phyloP scores from a whole-genome alignment of 257 asterid species.

The Perilla frutescens region DNA sequence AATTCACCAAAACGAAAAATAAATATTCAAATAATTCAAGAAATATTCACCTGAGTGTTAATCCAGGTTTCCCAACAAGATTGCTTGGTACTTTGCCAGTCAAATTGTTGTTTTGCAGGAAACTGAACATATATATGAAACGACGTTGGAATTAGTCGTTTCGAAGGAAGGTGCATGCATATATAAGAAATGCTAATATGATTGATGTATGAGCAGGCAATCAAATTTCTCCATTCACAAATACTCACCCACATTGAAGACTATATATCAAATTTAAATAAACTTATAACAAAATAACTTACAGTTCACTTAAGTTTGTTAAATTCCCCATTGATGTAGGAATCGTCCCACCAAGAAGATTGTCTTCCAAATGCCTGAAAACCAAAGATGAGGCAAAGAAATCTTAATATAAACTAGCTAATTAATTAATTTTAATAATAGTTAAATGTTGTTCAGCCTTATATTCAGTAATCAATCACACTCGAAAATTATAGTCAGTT shows the following conservation, averaged over 20 bases:
- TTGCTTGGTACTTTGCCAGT: conserved; percentile 71
- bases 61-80: conserved; percentile 58
- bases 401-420: too few species aligned
- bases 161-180: too few species aligned
- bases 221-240: too few species aligned
- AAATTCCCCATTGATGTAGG: conserved; percentile 65
- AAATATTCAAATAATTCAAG: neutral
- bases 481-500: too few species aligned
- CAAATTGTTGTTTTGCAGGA: conserved; percentile 79
- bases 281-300: conserved; percentile 41
- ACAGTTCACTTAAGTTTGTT: conserved; percentile 63
- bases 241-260: too few species aligned
- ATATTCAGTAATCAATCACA: too few species aligned
- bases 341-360: conserved; percentile 64
- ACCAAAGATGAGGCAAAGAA: neutral
- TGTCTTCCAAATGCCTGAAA: conserved; percentile 81
- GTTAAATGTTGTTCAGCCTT: too few species aligned
- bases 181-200: too few species aligned
- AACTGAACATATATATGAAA: conserved; percentile 45
- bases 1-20: neutral
- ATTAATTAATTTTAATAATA: too few species aligned
- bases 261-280: neutral
- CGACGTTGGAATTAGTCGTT: neutral
- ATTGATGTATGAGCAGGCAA: too few species aligned
- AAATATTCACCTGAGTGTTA: conserved; percentile 57